Evolutionary conservation across 2,329 filamentous ascomycete species (phyloP), one percentile per base, ranked within the genome.

Genomic region (Thermothelomyces thermophilus): DNA sequence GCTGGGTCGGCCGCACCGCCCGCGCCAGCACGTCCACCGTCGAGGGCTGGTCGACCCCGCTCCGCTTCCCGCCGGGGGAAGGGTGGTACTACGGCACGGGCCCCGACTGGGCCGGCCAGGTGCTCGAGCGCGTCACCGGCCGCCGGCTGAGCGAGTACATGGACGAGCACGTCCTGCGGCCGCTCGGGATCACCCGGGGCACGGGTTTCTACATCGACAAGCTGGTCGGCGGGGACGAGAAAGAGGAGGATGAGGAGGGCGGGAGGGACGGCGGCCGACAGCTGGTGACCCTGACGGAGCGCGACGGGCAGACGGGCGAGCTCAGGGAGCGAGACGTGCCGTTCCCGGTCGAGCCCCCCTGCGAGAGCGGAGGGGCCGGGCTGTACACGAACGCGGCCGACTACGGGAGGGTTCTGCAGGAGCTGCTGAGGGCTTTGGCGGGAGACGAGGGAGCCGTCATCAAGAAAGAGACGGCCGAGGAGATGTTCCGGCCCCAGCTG

Each of bases 11-110:
- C 39, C 65, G 66, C 24, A 24, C 68, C 61, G 40, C 13, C 53
- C 66, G 56, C 28, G 60, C 64, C 31, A n/a, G 6, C 8, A 45
- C 22, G 26, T 45, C 34, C 19, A 50, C 47, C 2, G 11, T 45
- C 20, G 66, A 66, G 2, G 68, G 68, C 55, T 73, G 67, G 60
- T 60, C 58, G 41, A 68, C 69, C 48, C 76, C 73, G 0, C 57
- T 75, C 31, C 63, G 65, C 45, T 73, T 74, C 50, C 53, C 63
- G 3, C 72, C 75, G 0, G 76, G 75, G 0, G 63, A 68, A 3
- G 67, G 68, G 5, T 80, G 75, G 75, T 63, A 62, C 26, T 80
- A 79, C 51, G 74, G 76, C 5, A 58, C 66, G 3, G 62, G 63
- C 0, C 50, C 71, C 37, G 75, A 79, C 63, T 78, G 72, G 67